Evolutionary conservation across 257 asterid species (phyloP), one percentile per base, ranked within the genome.

Genomic region (Forsythia suspensa): DNA sequence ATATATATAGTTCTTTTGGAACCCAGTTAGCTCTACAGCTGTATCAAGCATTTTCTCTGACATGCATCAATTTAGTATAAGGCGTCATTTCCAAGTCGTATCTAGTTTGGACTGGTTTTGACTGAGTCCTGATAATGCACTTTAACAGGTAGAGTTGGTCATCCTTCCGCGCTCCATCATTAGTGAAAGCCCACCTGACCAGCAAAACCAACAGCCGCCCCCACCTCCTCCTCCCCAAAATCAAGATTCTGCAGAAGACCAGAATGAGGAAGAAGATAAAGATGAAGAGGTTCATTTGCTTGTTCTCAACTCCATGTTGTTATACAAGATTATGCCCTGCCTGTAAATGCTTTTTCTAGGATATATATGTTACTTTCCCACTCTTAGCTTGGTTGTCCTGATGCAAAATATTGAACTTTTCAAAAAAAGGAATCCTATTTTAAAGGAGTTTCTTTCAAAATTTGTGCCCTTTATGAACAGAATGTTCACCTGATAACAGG

Each of bases 151-250:
- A 52, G 97, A 92, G 71, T 79, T 92, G 79, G 97, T 92, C 86
- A 92, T 92, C 81, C 91, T 92, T 82, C 97, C 97, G 5, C 96
- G 97, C 41, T 91, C 97, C 69, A 81, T 80, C 77, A 76, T 91
- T 46, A 86, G n/a, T 71, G 97, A 92, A 79, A 90, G 72, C 76
- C 96, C 97, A 79, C 89, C 94, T 20, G 96, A 91, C 24, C 94
- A 78, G 81, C 82, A 87, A 82, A 82, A 87, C 82, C 89, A 85
- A 83, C 91, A 76, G 75, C 86, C 89, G 9, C 91, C 98, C 38
- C 98, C 96, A 12, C 95, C 96, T 15, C 94, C 90, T 10, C 90
- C 94, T 55, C 97, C 94, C 39, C 96, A 91, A 82, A 91, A 86
- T 84, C 91, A 92, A 77, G 97, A 92, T 84, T 80, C 94, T 81